phyloP scores from a whole-genome alignment of 2,329 filamentous ascomycete species.

The Diaporthe sp. region DNA sequence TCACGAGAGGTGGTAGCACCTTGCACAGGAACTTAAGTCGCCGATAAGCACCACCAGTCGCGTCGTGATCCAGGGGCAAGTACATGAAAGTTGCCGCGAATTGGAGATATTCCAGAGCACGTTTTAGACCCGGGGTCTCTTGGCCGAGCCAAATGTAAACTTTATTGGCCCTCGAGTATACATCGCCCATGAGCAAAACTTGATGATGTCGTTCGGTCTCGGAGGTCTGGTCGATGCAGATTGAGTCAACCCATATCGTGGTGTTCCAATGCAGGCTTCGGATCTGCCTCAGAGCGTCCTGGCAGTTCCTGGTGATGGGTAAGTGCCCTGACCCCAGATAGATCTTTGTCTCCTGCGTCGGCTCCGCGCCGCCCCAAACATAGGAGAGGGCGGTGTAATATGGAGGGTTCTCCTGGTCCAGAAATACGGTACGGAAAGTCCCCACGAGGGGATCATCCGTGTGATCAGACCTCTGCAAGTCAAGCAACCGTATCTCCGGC shows the following conservation, averaged over 20 bases:
- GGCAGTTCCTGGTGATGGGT: background rate
- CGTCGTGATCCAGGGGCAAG: background rate
- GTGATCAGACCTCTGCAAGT: background rate
- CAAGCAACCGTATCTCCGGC: background rate
- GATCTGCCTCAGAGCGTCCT: background rate
- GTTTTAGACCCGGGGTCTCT: background rate
- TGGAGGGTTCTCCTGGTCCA: background rate
- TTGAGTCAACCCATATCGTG: background rate
- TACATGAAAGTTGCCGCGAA: background rate
- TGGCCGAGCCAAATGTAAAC: background rate
- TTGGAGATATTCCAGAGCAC: background rate
- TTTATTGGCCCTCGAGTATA: background rate
- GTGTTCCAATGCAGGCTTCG: background rate
- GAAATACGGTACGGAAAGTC: background rate
- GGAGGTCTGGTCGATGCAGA: background rate
- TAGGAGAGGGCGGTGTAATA: background rate
- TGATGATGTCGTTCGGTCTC: background rate
- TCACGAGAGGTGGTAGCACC: background rate
- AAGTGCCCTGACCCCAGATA: background rate
- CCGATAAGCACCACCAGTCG: background rate
- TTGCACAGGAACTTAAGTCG: background rate
- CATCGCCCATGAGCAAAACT: background rate
- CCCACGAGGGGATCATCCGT: background rate
- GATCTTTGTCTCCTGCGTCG: background rate
- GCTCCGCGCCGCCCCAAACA: background rate